Percentiles rank a stretch among this genome's conserved stretches.
Conservation (phyloP, 2,329 filamentous ascomycete species). For the Xylaria hypoxylon region DNA sequence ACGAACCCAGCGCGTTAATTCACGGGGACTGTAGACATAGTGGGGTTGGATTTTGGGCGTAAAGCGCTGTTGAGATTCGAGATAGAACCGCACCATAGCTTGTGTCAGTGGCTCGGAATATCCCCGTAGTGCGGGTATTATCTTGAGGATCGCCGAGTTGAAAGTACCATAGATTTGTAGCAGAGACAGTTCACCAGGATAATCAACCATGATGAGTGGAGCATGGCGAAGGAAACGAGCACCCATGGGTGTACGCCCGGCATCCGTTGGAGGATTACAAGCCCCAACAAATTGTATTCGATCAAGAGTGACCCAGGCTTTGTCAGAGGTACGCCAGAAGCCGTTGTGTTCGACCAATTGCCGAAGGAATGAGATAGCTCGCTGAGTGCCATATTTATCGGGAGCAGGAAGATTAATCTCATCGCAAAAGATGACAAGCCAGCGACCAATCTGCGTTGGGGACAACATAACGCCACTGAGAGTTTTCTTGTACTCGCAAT, state of each 20-base stretch:
- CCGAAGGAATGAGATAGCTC: conserved; percentile 95
- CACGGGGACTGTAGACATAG: conserved; percentile 99
- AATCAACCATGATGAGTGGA: conserved; percentile 99
- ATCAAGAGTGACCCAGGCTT: conserved; percentile 97
- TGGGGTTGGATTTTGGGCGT: conserved; percentile 97
- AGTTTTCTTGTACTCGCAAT: conserved; percentile 99
- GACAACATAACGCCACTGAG: conserved; percentile 95
- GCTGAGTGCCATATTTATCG: conserved; percentile 96
- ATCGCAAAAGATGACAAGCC: conserved; percentile 98
- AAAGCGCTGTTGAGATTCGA: conserved; percentile 93
- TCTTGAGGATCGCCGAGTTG: conserved; percentile 95
- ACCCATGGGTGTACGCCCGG: conserved; percentile 93
- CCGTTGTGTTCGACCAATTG: conserved; percentile 99
- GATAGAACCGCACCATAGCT: conserved; percentile 96
- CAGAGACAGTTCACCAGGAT: conserved; percentile 93
- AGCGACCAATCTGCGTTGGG: conserved; percentile 94
- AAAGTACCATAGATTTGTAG: conserved; percentile 99
- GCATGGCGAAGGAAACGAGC: conserved; percentile 94
- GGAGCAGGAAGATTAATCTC: conserved; percentile 99
- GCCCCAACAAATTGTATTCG: conserved; percentile 99
- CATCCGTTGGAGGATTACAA: conserved; percentile 98
- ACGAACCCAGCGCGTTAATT: conserved; percentile 96
- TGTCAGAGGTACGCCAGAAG: conserved; percentile 98
- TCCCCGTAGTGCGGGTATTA: conserved; percentile 92
- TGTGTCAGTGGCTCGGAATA: conserved; percentile 94